These are phyloP conservation scores for Porodaedalea pini DNA, from an alignment of 1,284 basidiomycete genomes.

Conservation along the genomic window DNA sequence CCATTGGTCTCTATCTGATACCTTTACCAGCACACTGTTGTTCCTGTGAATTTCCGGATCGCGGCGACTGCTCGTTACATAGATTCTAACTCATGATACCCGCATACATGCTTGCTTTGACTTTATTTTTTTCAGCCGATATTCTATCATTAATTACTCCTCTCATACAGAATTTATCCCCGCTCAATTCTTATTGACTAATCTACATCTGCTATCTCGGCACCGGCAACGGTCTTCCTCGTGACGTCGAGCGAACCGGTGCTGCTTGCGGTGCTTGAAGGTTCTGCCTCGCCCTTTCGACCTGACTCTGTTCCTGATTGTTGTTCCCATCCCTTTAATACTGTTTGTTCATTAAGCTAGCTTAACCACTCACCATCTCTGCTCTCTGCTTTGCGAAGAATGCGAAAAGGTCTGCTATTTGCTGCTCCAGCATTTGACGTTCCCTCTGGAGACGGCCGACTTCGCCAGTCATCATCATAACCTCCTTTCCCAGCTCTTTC, in stretches of 20 bases:
- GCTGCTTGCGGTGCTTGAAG: background rate
- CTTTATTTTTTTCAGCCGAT: background rate
- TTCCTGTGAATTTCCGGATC: slow-evolving; percentile 49
- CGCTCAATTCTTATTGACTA: background rate
- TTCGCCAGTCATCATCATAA: slow-evolving; percentile 70
- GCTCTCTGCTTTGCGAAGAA: slow-evolving; percentile 67
- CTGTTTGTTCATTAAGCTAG: too few relatives aligned
- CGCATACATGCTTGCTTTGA: background rate
- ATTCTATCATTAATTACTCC: background rate
- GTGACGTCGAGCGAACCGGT: background rate
- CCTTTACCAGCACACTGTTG: slow-evolving; percentile 42
- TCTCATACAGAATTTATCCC: background rate
- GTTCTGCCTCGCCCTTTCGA: slow-evolving; percentile 10
- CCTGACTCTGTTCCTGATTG: slow-evolving; percentile 9
- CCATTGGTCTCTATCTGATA: slow-evolving; percentile 3
- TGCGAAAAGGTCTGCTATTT: slow-evolving; percentile 68
- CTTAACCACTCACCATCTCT: slow-evolving; percentile 32
- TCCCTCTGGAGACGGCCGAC: slow-evolving; percentile 70
- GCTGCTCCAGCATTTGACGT: slow-evolving; percentile 67
- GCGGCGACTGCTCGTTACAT: slow-evolving; percentile 53
- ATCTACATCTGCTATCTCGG: slow-evolving; percentile 1
- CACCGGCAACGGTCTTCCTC: slow-evolving; percentile 14
- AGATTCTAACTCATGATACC: slow-evolving; percentile 21
- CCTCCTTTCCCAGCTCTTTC: slow-evolving; percentile 71
- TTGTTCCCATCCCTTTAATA: too few relatives aligned